Evolutionary conservation across 2,329 filamentous ascomycete genomes (phyloP), one percentile per base, ranked within the genome.

Genomic region (Endoconidiophora polonica): DNA sequence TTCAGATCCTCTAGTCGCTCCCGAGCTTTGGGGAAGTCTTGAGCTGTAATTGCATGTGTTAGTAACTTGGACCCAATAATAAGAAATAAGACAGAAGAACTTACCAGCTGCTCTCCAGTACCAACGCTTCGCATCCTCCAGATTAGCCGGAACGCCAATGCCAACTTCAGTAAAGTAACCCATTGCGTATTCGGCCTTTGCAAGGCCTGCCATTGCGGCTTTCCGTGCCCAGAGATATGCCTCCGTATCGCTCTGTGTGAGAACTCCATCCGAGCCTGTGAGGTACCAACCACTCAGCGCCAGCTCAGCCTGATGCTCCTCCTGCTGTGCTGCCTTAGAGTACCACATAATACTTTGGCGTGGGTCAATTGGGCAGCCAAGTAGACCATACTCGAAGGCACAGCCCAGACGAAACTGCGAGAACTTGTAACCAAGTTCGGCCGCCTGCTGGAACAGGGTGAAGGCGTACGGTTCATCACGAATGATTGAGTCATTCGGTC

Each of bases 141-240:
- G 59, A 62, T 90, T 93, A 6, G 83, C 79, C 14, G 81, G 72
- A 56, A 86, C 80, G 26, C 91, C 91, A 58, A 98, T 96, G 10
- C 91, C 91, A 45, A 91, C 81, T 65, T 98, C 91, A 0, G 86
- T 93, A 61, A 94, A 95, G 66, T 96, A 95, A 3, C 55, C 55
- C 83, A 98, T 94, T 0, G 90, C 91, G 66, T 95, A 96, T 67
- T 96, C 85, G 0, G 91, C 91, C 69, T 96, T 98, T 5, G 86
- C 80, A 37, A 95, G 66, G 2, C 90, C 87, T 3, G 86, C 83
- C 55, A 81, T 77, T 0, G 91, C 91, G 2, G 91, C 90, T 65
- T 95, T 96, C 20, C 90, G 74, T 9, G 91, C 90, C 91, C 91
- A 98, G 2, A 98, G 74, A 62, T 95, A 98, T 1, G 91, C 91